Evolutionary conservation across 2,329 filamentous ascomycete genomes (phyloP), one percentile per base, ranked within the genome.

Genomic region (Lojkania enalia): DNA sequence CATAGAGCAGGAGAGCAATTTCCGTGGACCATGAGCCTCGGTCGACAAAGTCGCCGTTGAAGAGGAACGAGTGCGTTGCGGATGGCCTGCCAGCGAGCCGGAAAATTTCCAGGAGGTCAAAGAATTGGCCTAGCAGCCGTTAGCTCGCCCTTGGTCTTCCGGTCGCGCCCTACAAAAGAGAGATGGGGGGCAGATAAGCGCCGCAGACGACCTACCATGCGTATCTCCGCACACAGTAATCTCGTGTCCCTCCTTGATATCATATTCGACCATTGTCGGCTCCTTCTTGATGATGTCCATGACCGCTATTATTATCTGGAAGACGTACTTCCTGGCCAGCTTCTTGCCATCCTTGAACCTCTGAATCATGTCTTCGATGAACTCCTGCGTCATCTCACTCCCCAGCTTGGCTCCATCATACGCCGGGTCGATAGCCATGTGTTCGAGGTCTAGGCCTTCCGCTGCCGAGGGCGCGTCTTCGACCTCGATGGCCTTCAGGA

Each of bases 1-100:
- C 88, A 71, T 96, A 99, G 15, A 99, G 78, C 9, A 96, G 78
- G 35, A 99, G 79, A 9, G 90, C 92, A 58, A 99, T 95, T 70
- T 99, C 94, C n/a, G 86, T 90, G 5, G 92, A 97, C 94, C 94
- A 99, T 27, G 90, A 96, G 20, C 94, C 94, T 67, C 94, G 84
- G 69, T 99, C 94, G 42, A 99, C 94, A 66, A 99, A 99, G 73
- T 99, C 94, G 54, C 94, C 94, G 70, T 99, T 99, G 80, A 99
- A 99, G 11, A 99, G 80, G 68, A 97, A 99, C 70, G 85, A 88
- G 69, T 97, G 90, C 66, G 87, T 89, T 51, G 92, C 89, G 13
- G 81, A 82, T 0, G 94, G 94, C 52, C 79, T 82, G 31, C 94
- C 94, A 60, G 96, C 96, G 45, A 94, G 80, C 53, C 88, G 80